Percentiles rank a stretch among this genome's conserved stretches.
phyloP scores from a whole-genome alignment of 441 rosid genomes.

The Populus tomentosa region DNA sequence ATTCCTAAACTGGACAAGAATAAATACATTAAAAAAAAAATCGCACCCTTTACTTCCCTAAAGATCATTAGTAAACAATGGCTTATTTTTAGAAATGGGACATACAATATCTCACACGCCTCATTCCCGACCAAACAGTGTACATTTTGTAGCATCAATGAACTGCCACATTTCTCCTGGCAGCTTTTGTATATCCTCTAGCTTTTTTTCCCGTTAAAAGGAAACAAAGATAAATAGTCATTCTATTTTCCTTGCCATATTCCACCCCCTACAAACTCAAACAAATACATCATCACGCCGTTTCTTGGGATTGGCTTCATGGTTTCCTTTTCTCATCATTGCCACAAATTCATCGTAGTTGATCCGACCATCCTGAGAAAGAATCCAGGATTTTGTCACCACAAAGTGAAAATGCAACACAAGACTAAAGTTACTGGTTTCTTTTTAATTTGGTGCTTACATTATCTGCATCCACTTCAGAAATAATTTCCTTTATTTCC shows the following conservation, averaged over 20 bases:
- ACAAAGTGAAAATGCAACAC: too few species aligned
- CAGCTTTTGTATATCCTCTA: too few species aligned
- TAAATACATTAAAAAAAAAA: too few species aligned
- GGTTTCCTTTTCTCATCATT: slow-evolving; percentile 91
- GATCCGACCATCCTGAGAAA: slow-evolving; percentile 63
- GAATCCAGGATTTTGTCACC: neutral
- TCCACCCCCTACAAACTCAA: neutral
- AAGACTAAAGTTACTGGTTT: neutral
- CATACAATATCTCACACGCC: too few species aligned
- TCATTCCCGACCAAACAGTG: too few species aligned
- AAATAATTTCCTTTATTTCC: slow-evolving; percentile 68
- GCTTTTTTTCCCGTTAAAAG: neutral
- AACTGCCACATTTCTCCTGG: neutral
- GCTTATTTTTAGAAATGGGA: too few species aligned
- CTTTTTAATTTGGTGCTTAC: slow-evolving; percentile 18
- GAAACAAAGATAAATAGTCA: neutral
- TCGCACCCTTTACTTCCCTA: too few species aligned
- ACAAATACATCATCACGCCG: slow-evolving; percentile 30
- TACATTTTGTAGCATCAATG: neutral
- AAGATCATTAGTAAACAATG: too few species aligned
- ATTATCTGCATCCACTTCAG: slow-evolving; percentile 71
- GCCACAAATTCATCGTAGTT: slow-evolving; percentile 79
- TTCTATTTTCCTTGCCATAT: neutral
- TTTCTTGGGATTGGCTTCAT: slow-evolving; percentile 72
- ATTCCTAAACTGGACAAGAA: too few species aligned